Evolutionary conservation across 441 rosid genomes (phyloP).

Genomic region (Eruca vesicaria): DNA sequence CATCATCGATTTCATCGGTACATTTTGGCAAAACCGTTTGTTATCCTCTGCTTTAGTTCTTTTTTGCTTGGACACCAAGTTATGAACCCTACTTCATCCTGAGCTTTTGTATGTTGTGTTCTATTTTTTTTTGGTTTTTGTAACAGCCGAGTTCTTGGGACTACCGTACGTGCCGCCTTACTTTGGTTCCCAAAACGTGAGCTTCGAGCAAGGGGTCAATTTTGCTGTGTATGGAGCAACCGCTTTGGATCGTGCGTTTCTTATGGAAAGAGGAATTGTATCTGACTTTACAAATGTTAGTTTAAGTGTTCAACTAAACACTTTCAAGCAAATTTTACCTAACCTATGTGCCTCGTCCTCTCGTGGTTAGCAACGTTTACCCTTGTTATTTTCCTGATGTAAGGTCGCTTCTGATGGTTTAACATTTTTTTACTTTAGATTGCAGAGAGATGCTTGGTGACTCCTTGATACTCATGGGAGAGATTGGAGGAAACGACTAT

Average conservation of each 20-base stretch:
- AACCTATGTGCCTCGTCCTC: slow-evolving; percentile 31
- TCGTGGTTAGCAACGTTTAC: slow-evolving; percentile 6
- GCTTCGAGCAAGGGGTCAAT: slow-evolving; percentile 40
- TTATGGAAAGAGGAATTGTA: slow-evolving; percentile 32
- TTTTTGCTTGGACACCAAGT: background rate
- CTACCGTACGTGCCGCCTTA: slow-evolving; percentile 44
- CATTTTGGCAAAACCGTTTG: background rate
- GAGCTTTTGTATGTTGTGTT: background rate
- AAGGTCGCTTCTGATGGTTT: background rate
- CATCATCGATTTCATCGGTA: background rate
- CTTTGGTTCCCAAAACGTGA: slow-evolving; percentile 20
- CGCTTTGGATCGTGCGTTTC: slow-evolving; percentile 40
- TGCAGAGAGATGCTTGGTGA: slow-evolving; percentile 33
- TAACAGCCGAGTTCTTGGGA: slow-evolving; percentile 25
- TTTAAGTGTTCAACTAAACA: slow-evolving; percentile 37
- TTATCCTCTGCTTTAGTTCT: background rate
- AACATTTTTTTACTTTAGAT: slow-evolving; percentile 5
- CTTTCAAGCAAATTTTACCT: slow-evolving; percentile 36
- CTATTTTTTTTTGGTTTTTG: background rate
- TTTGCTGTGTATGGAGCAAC: slow-evolving; percentile 60
- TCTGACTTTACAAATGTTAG: slow-evolving; percentile 33
- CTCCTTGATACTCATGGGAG: slow-evolving; percentile 53
- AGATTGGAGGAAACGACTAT: slow-evolving; percentile 60
- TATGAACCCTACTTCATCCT: background rate
- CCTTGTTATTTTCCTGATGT: slow-evolving; percentile 25